These are phyloP conservation scores for Aspergillus sparsus DNA, from an alignment of 495 filamentous ascomycete species.

Conservation along the genomic window DNA sequence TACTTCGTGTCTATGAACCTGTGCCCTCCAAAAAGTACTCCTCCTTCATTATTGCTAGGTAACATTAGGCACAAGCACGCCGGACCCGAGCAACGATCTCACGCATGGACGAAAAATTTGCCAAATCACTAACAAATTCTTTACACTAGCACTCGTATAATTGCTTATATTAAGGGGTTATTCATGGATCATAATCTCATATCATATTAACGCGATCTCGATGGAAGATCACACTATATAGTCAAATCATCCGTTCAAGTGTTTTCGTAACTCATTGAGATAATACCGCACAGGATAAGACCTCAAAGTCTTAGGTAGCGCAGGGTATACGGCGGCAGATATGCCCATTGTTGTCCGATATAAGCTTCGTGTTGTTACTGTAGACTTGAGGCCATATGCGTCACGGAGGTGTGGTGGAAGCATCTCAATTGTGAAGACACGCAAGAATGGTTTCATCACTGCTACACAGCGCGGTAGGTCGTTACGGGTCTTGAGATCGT, in stretches of 20 bases:
- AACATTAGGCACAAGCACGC: too few relatives aligned
- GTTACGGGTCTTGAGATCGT: slow-evolving; percentile 30
- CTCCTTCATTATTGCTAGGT: too few relatives aligned
- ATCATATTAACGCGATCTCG: too few relatives aligned
- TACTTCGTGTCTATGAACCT: too few relatives aligned
- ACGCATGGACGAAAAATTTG: too few relatives aligned
- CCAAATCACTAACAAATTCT: too few relatives aligned
- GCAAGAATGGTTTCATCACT: slow-evolving; percentile 38
- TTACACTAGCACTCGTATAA: too few relatives aligned
- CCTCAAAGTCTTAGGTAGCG: slow-evolving; percentile 35
- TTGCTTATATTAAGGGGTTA: too few relatives aligned
- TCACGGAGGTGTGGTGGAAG: slow-evolving; percentile 41
- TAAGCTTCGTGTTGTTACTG: slow-evolving; percentile 31
- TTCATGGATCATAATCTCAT: too few relatives aligned
- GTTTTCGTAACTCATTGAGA: slow-evolving; percentile 31
- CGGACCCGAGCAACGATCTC: too few relatives aligned
- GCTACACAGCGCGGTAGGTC: slow-evolving; percentile 40
- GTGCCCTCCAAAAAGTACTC: too few relatives aligned
- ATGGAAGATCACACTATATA: too few relatives aligned
- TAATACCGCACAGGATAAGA: slow-evolving; percentile 37
- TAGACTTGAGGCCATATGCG: slow-evolving; percentile 42
- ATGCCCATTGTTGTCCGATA: slow-evolving; percentile 43
- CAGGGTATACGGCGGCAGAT: slow-evolving; percentile 42
- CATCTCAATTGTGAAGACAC: slow-evolving; percentile 43
- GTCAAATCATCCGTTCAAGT: slow-evolving; percentile 32